A percentile compares a stretch with the other conserved stretches of the same genome.
Conservation (phyloP, 805 yeast species). For the Ogataea allantospora region DNA sequence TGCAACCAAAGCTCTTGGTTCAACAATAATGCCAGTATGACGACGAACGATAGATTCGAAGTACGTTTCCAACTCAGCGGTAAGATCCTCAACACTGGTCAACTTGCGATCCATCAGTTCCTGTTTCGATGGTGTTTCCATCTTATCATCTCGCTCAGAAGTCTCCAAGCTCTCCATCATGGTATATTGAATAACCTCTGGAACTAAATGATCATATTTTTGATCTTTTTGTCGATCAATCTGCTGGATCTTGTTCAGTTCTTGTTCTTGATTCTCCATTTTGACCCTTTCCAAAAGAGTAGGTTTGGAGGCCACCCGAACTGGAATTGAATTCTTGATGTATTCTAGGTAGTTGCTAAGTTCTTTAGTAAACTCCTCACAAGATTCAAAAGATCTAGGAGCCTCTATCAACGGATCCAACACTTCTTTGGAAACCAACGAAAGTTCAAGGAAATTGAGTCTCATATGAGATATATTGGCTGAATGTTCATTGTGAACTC, state of each 20-base stretch:
- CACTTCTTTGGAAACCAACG: constrained; percentile 12
- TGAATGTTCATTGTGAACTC: constrained; percentile 6
- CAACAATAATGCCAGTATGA: constrained; percentile 1
- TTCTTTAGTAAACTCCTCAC: constrained; percentile 16
- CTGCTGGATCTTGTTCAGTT: constrained; percentile 12
- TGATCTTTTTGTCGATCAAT: not conserved
- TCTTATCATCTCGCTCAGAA: constrained; percentile 14
- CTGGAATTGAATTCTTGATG: constrained; percentile 20
- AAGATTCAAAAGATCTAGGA: constrained; percentile 13
- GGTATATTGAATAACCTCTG: constrained; percentile 27
- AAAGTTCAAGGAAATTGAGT: constrained; percentile 9
- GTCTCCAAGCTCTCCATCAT: constrained; percentile 28
- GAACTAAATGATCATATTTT: constrained; percentile 13
- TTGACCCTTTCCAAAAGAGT: constrained; percentile 23
- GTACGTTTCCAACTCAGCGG: constrained; percentile 9
- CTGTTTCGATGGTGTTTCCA: constrained; percentile 1
- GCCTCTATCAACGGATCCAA: constrained; percentile 13
- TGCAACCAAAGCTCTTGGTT: not conserved
- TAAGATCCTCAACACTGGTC: constrained; percentile 6
- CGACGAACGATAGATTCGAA: constrained; percentile 8
- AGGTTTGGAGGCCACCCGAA: constrained; percentile 5
- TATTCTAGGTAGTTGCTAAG: constrained; percentile 11
- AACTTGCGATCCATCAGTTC: constrained; percentile 10
- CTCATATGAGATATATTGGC: constrained; percentile 11
- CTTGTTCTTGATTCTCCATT: constrained; percentile 19